phyloP scores from a whole-genome alignment of 108 stramenopile species.

The Skeletonema grethae region DNA sequence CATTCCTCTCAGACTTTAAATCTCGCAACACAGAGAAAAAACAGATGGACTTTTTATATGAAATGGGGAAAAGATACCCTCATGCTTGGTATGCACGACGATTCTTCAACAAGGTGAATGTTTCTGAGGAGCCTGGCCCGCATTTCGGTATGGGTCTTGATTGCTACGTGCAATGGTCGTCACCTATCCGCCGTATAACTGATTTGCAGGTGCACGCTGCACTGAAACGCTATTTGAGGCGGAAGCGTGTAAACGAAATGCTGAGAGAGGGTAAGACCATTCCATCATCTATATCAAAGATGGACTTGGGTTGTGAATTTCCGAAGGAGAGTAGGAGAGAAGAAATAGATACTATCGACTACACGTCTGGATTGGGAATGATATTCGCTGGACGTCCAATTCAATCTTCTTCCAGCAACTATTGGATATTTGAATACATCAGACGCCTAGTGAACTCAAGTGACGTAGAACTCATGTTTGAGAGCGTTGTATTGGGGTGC shows the following conservation, averaged over 20 bases:
- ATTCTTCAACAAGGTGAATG: constrained; percentile 64
- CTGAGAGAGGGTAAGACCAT: constrained; percentile 43
- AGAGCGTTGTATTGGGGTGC: constrained; percentile 71
- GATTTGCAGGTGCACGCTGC: constrained; percentile 65
- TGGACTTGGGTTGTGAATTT: constrained; percentile 59
- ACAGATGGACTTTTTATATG: constrained; percentile 56
- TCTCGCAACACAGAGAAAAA: constrained; percentile 49
- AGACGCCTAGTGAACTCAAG: constrained; percentile 39
- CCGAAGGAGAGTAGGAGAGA: constrained; percentile 7
- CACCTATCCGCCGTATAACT: constrained; percentile 72
- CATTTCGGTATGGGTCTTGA: constrained; percentile 81
- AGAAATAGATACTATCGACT: constrained; percentile 63
- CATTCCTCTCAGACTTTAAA: constrained; percentile 45
- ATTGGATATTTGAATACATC: constrained; percentile 83
- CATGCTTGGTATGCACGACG: constrained; percentile 81
- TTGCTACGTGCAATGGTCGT: constrained; percentile 83
- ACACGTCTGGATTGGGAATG: constrained; percentile 52
- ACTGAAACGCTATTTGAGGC: constrained; percentile 76
- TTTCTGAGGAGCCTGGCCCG: constrained; percentile 50
- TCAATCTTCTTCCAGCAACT: constrained; percentile 63
- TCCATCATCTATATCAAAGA: constrained; percentile 45
- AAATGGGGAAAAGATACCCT: constrained; percentile 66
- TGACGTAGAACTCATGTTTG: constrained; percentile 47
- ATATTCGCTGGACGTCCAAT: constrained; percentile 57
- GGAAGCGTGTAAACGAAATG: constrained; percentile 56